phyloP scores from a whole-genome alignment of 2,329 filamentous ascomycete species.

The Eutypella sp. region DNA sequence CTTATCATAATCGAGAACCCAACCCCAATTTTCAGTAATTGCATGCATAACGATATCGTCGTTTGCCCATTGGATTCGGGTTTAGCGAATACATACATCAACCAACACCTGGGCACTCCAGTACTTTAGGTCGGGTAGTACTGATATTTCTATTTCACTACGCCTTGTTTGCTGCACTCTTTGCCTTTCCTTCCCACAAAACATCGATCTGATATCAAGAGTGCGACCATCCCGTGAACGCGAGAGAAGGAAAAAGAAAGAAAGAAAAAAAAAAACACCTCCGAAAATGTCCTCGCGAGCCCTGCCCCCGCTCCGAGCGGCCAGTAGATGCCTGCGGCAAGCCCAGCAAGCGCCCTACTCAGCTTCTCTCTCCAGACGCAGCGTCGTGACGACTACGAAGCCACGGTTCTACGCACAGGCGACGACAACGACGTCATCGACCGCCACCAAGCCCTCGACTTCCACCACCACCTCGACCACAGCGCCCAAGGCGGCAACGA shows the following conservation, averaged over 20 bases:
- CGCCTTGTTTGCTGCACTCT: no score
- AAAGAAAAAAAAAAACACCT: neutral
- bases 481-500: conserved; percentile 1
- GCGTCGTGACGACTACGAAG: conserved; percentile 10
- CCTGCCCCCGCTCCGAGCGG: conserved; percentile 17
- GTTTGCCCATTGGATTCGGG: no score
- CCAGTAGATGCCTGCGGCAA: conserved; percentile 3
- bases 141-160: no score
- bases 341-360: neutral
- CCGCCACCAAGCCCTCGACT: conserved; percentile 2
- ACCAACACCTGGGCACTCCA: no score
- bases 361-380: neutral
- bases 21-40: no score
- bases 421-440: conserved; percentile 5
- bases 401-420: conserved; percentile 9
- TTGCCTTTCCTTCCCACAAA: no score
- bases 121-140: no score
- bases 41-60: no score
- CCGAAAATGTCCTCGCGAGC: conserved; percentile 19
- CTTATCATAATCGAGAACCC: no score
- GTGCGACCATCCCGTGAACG: no score
- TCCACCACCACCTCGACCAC: conserved; percentile 10
- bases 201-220: no score
- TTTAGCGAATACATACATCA: no score
- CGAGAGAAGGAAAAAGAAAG: neutral